phyloP scores from a whole-genome alignment of 441 rosid species.

The Melastoma candidum region DNA sequence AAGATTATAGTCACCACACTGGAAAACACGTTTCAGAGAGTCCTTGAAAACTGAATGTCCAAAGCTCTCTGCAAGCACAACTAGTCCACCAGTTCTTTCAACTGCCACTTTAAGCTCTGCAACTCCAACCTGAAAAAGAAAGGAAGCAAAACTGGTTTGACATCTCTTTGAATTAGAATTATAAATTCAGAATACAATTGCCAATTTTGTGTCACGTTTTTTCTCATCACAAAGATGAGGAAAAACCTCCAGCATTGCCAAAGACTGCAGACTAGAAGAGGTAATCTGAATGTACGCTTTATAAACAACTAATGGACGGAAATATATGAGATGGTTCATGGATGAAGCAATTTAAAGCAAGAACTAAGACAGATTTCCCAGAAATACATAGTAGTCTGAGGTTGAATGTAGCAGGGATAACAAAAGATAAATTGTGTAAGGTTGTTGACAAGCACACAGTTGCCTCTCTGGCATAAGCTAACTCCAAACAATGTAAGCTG shows the following conservation, averaged over 20 bases:
- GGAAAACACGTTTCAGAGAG: slow-evolving; percentile 72
- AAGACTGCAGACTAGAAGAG: too few relatives aligned
- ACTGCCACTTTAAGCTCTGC: slow-evolving; percentile 91
- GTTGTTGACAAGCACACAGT: too few relatives aligned
- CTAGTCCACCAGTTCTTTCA: slow-evolving; percentile 90
- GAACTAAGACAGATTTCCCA: background rate
- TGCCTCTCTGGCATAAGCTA: too few relatives aligned
- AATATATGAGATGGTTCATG: background rate
- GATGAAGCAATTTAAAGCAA: background rate
- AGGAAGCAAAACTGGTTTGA: background rate
- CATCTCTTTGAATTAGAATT: too few relatives aligned
- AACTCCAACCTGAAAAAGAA: slow-evolving; percentile 58
- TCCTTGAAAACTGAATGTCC: slow-evolving; percentile 87
- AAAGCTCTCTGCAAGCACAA: slow-evolving; percentile 95
- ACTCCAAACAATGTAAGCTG: too few relatives aligned
- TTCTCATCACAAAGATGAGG: too few relatives aligned
- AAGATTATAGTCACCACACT: slow-evolving; percentile 60
- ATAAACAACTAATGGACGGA: slow-evolving; percentile 3
- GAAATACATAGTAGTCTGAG: too few relatives aligned
- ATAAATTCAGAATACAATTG: too few relatives aligned
- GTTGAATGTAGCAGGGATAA: too few relatives aligned
- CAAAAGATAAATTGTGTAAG: too few relatives aligned
- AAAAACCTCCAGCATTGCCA: too few relatives aligned
- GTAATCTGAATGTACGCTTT: background rate
- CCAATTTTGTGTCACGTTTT: too few relatives aligned